These are phyloP conservation scores for Talaromyces stipitatus DNA, from an alignment of 495 filamentous ascomycete genomes.

Conservation along the genomic window DNA sequence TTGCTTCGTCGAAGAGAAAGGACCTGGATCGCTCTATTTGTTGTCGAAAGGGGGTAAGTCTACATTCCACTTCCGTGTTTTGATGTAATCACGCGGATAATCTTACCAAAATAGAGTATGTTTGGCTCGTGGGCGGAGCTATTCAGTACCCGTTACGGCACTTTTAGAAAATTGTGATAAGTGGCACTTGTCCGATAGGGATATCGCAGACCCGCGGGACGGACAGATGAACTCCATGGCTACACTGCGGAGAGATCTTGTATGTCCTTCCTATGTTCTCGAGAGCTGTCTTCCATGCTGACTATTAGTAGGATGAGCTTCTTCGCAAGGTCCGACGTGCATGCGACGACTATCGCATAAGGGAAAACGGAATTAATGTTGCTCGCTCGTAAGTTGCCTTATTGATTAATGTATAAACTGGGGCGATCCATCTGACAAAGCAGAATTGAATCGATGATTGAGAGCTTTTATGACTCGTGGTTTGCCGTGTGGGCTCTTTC, in stretches of 20 bases:
- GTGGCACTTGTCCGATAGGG: constrained; percentile 49
- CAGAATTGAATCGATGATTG: constrained; percentile 53
- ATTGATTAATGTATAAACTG: not conserved
- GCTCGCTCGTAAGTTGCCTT: constrained; percentile 44
- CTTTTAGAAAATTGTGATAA: constrained; percentile 58
- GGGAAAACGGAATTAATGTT: constrained; percentile 42
- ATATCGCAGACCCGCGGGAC: constrained; percentile 58
- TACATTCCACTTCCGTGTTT: not conserved
- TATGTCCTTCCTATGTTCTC: constrained; percentile 20
- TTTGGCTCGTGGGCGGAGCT: constrained; percentile 59
- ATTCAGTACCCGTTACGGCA: constrained; percentile 56
- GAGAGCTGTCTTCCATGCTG: not conserved
- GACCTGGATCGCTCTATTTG: constrained; percentile 63
- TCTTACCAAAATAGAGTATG: constrained; percentile 45
- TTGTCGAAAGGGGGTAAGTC: constrained; percentile 60
- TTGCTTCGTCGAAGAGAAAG: constrained; percentile 58
- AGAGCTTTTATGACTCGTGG: constrained; percentile 56
- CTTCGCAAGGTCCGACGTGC: constrained; percentile 52
- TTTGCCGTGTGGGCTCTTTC: constrained; percentile 51
- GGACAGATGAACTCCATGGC: constrained; percentile 63
- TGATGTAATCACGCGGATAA: not conserved
- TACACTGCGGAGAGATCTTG: constrained; percentile 57
- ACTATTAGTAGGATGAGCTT: constrained; percentile 43
- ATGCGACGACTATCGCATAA: constrained; percentile 51
- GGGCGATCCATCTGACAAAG: constrained; percentile 1